Conservation (phyloP, 139 green algal species). For the Medakamo hakoo region DNA sequence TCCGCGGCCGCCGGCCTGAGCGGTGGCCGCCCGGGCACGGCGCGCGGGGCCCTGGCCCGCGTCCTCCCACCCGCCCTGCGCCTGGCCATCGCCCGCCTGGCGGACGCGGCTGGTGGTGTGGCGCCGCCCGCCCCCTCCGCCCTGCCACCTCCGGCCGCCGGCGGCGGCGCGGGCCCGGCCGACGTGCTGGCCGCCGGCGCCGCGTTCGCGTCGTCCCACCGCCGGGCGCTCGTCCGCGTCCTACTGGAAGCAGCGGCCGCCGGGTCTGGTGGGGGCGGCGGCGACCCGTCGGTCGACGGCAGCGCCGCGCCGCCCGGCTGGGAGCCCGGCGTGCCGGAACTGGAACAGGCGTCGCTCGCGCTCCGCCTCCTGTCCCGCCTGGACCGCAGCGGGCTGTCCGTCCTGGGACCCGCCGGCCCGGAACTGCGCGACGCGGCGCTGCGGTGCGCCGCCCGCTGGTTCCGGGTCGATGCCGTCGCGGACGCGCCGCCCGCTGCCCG, state of each 20-base stretch:
- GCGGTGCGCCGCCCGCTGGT: not conserved
- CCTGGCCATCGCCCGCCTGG: not conserved
- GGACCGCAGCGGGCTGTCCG: no score
- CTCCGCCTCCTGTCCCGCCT: not conserved
- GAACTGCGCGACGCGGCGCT: not conserved
- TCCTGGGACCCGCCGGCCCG: not conserved
- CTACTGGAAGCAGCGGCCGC: not conserved
- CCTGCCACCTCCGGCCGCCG: no score
- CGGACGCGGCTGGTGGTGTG: no score
- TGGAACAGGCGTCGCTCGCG: not conserved
- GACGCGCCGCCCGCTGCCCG: no score
- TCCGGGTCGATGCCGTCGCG: not conserved
- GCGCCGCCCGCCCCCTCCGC: no score
- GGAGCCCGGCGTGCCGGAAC: no score
- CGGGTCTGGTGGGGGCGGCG: not conserved
- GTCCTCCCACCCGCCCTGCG: not conserved
- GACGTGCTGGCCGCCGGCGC: not conserved
- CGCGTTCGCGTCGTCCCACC: not conserved
- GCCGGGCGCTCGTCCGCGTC: not conserved
- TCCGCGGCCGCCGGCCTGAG: not conserved
- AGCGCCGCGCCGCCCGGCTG: no score
- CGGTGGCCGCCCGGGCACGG: no score
- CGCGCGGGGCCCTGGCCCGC: not conserved
- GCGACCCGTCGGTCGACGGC: not conserved
- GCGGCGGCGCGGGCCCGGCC: no score